Evolutionary conservation across 2,329 filamentous ascomycete genomes (phyloP).

Genomic region (Trichophyton benhamiae): DNA sequence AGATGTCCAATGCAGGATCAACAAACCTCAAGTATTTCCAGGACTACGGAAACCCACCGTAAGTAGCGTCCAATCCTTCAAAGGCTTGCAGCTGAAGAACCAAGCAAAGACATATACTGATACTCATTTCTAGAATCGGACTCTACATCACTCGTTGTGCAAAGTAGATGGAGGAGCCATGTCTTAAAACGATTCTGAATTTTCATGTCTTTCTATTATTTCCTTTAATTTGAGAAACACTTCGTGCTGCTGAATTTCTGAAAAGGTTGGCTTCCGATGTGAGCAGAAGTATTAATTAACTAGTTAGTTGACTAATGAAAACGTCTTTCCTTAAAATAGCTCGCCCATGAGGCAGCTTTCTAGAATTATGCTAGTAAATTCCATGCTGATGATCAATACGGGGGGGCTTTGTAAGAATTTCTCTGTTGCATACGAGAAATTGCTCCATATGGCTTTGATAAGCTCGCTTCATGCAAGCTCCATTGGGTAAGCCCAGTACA

Average conservation of each 20-base stretch:
- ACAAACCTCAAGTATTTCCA: conserved; percentile 51
- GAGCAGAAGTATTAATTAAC: background rate
- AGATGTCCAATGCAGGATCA: conserved; percentile 40
- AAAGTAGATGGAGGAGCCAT: background rate
- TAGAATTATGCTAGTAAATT: background rate
- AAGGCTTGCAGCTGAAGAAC: background rate
- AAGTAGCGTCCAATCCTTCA: conserved; percentile 16
- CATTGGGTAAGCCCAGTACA: too few relatives aligned
- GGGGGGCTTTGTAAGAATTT: background rate
- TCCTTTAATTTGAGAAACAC: background rate
- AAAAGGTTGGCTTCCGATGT: background rate
- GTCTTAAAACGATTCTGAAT: background rate
- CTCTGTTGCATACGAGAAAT: too few relatives aligned
- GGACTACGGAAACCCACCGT: conserved; percentile 46
- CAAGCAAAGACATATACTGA: background rate
- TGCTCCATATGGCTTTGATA: too few relatives aligned
- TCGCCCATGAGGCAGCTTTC: too few relatives aligned
- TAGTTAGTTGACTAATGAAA: background rate
- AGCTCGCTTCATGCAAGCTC: too few relatives aligned
- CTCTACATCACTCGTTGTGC: conserved; percentile 28
- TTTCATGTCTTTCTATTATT: background rate
- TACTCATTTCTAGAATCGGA: conserved; percentile 23
- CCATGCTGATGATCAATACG: background rate
- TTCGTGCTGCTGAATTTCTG: background rate
- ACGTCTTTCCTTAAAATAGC: background rate